Percentiles rank a stretch among this genome's conserved stretches.
Conservation (phyloP, 2,329 filamentous ascomycete species). For the Taxawa tesnikishii region DNA sequence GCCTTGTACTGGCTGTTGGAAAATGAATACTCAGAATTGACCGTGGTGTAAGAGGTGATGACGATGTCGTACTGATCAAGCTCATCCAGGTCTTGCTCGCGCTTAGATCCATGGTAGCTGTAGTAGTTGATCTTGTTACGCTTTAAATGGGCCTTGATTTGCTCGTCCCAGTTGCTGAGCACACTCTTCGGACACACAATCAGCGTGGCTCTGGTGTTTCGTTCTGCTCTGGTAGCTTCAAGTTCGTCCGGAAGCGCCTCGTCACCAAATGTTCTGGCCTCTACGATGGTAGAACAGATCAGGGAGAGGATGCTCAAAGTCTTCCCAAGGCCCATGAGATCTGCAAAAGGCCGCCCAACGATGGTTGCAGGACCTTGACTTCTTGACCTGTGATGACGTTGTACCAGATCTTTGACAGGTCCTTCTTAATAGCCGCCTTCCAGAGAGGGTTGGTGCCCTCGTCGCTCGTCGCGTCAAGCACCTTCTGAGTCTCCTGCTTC, state of each 20-base stretch:
- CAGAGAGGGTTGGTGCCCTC: constrained; percentile 54
- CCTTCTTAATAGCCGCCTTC: constrained; percentile 47
- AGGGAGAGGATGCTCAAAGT: constrained; percentile 71
- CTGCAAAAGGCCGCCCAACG: constrained; percentile 36
- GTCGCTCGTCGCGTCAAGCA: constrained; percentile 7
- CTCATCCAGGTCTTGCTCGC: constrained; percentile 55
- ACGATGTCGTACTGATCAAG: constrained; percentile 70
- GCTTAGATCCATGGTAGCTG: constrained; percentile 73
- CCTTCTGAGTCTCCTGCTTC: constrained; percentile 54
- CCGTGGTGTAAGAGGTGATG: constrained; percentile 84
- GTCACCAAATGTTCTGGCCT: constrained; percentile 50
- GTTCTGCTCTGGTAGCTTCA: constrained; percentile 28
- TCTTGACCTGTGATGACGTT: constrained; percentile 76
- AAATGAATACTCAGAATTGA: constrained; percentile 53
- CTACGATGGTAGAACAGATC: constrained; percentile 51
- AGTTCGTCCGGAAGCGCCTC: constrained; percentile 26
- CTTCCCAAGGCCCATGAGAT: constrained; percentile 41
- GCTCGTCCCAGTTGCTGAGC: constrained; percentile 87
- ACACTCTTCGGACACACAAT: constrained; percentile 84
- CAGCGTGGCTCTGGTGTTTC: constrained; percentile 68
- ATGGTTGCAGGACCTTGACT: constrained; percentile 20
- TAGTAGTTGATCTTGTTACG: constrained; percentile 56
- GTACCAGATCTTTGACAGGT: constrained; percentile 52
- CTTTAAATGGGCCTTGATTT: constrained; percentile 71
- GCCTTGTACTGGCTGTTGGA: constrained; percentile 40